Base-by-base conservation (phyloP, 2,329 filamentous ascomycete species). In the Tetracladium maxilliforme region DNA sequence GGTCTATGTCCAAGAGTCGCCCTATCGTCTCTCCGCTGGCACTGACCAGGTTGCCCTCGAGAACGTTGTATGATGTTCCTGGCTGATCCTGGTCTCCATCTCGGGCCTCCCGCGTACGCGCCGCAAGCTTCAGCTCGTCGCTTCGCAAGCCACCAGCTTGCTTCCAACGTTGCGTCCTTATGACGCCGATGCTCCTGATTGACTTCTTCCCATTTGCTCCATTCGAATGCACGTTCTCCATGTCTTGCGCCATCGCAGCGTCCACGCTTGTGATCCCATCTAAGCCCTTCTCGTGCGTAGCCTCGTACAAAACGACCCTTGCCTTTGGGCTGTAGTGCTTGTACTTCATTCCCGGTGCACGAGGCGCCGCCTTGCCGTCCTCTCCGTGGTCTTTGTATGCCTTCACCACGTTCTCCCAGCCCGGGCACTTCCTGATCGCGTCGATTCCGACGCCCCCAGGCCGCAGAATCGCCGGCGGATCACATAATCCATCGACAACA, bases 301-400 rank as follows among this genome's bases (percentile, higher is more conserved):
- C 52, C 45, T 93, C 82, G 44, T 84, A 92, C 3, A 95, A 58
- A 10, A 92, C 57, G 3, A 98, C 86, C 22, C 64, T 71, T 2
- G 90, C 92, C 47, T 75, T 81, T 2, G 90, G 90, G 21, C 86
- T 92, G 44, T 98, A 98, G 47, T 98, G 90, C 45, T 90, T 82
- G 48, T 98, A 98, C 52, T 98, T 98, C 90, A 98, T 98, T 2
- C 90, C 90, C 0, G 90, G 90, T 1, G 90, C 90, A 29, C 82
- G 64, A 1, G 90, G 90, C 7, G 65, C 63, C n/a, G 33, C 56
- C 25, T 66, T 69, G 5, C 68, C 75, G 12, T 68, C 61, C 39
- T 82, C 70, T 10, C 70, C 70, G 29, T 65, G 64, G 40, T 93
- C 83, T 42, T 76, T 72, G 49, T 94, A 95, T 8, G 69, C 87